Evolutionary conservation across 1,284 basidiomycete species (phyloP).

Genomic region (Cutaneotrichosporon dermatis): DNA sequence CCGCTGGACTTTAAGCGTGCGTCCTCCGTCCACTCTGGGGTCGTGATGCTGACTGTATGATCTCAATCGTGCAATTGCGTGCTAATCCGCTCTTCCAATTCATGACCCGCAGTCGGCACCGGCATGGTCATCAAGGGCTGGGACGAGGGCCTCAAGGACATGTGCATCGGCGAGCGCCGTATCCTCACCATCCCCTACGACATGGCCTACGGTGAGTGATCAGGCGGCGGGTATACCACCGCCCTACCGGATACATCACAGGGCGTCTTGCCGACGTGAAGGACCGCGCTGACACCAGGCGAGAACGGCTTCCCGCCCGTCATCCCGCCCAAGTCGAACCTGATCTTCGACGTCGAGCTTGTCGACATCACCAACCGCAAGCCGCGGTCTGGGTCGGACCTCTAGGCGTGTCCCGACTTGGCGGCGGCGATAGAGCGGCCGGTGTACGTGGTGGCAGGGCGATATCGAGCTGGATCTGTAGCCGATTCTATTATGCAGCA

Average conservation of each 20-base stretch:
- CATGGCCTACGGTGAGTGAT: conserved; percentile 70
- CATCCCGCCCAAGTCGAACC: conserved; percentile 76
- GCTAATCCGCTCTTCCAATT: background rate
- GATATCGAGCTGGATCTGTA: too few relatives aligned
- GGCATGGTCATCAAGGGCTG: conserved; percentile 55
- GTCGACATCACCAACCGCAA: conserved; percentile 55
- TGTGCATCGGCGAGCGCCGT: conserved; percentile 88
- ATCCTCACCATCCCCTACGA: conserved; percentile 76
- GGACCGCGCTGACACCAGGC: conserved; percentile 49
- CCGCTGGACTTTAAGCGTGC: conserved; percentile 53
- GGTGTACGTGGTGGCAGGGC: background rate
- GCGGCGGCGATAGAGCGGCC: background rate
- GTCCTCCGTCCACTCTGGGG: conserved; percentile 6
- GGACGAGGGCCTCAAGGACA: conserved; percentile 55
- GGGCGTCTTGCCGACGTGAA: too few relatives aligned
- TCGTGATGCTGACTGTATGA: background rate
- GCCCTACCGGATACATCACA: too few relatives aligned
- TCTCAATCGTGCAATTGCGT: too few relatives aligned
- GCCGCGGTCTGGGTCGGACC: conserved; percentile 26
- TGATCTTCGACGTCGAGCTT: conserved; percentile 86
- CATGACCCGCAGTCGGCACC: conserved; percentile 47
- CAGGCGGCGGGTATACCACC: conserved; percentile 3
- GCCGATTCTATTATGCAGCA: too few relatives aligned
- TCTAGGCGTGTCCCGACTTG: background rate
- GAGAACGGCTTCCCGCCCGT: conserved; percentile 53